These are phyloP conservation scores for Chloranthus sessilifolius DNA, from an alignment of 164 flowering plant genomes.

Conservation along the genomic window DNA sequence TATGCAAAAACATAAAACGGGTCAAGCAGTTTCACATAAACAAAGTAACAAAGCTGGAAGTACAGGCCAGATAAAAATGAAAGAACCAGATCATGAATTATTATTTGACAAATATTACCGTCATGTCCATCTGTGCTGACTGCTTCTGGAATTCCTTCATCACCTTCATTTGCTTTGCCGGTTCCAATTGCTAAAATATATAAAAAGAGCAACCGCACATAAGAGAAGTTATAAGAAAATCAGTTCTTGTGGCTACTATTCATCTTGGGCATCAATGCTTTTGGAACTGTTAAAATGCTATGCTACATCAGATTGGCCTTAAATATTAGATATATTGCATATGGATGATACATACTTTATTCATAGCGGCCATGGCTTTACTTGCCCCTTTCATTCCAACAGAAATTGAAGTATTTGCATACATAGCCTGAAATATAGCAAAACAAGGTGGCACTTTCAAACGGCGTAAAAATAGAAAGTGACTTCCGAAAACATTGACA, in stretches of 20 bases:
- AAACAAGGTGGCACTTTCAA: background rate
- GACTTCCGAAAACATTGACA: background rate
- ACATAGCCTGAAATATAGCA: conserved; percentile 51
- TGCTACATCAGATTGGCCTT: too few relatives aligned
- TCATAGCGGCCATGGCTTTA: conserved; percentile 91
- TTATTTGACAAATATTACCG: conserved; percentile 46
- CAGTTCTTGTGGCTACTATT: too few relatives aligned
- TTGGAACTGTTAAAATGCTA: too few relatives aligned
- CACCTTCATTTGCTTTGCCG: conserved; percentile 71
- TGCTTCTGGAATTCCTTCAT: conserved; percentile 83
- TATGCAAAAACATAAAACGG: too few relatives aligned
- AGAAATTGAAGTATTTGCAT: conserved; percentile 84
- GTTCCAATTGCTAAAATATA: conserved; percentile 72
- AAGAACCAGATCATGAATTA: too few relatives aligned
- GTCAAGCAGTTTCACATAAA: too few relatives aligned
- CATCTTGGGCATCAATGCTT: too few relatives aligned
- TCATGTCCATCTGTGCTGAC: conserved; percentile 88
- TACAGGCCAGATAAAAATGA: too few relatives aligned
- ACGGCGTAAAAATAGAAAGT: background rate
- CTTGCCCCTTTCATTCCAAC: conserved; percentile 96
- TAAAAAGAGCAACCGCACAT: background rate
- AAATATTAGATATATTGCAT: too few relatives aligned
- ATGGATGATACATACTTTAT: conserved; percentile 46
- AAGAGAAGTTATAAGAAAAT: too few relatives aligned
- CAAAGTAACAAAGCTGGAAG: too few relatives aligned